These are phyloP conservation scores for Spatholobus suberectus DNA, from an alignment of 306 rosid species.

Conservation along the genomic window DNA sequence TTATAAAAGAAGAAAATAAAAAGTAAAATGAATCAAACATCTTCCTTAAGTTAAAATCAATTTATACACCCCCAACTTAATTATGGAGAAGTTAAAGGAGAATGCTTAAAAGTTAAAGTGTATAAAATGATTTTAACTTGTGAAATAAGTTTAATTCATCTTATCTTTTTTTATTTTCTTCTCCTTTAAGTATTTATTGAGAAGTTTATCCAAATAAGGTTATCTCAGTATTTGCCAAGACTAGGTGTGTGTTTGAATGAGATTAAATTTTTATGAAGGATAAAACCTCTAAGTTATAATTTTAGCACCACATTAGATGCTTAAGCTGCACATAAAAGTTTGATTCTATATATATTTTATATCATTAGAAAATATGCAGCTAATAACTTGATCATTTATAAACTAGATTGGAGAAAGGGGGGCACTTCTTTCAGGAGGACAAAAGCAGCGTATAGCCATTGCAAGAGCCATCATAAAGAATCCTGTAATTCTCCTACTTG, in stretches of 20 bases:
- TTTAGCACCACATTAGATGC: neutral
- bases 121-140: neutral
- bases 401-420: conserved; percentile 90
- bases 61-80: neutral
- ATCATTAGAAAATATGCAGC: neutral
- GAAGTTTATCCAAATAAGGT: neutral
- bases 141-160: neutral
- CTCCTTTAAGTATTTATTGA: too few relatives aligned
- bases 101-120: neutral
- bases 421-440: conserved; percentile 91
- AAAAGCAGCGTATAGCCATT: conserved; percentile 91
- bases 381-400: conserved; percentile 29
- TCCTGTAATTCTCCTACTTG: conserved; percentile 88
- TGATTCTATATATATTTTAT: conserved; percentile 3
- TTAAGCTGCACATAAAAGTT: neutral
- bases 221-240: neutral
- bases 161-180: neutral
- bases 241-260: neutral
- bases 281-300: neutral
- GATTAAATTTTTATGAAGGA: neutral
- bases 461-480: conserved; percentile 94
- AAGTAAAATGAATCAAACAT: neutral
- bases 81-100: neutral
- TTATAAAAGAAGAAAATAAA: neutral
- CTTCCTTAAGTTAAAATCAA: neutral